Base-by-base conservation (phyloP, 495 filamentous ascomycete genomes). In the Penicillium daleae region DNA sequence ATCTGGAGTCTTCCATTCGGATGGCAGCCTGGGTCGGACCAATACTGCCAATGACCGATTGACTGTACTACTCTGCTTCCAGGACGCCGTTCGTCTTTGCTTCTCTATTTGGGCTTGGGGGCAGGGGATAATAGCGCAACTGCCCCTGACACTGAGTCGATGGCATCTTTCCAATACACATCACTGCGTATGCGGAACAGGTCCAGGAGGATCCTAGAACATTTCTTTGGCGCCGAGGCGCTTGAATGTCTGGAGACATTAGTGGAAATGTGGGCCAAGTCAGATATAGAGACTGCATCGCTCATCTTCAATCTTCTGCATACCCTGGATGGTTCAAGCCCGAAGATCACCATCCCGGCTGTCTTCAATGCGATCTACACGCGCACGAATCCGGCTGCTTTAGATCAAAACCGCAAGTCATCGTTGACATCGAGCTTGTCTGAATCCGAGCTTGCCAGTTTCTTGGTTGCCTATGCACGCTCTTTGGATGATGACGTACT, bases 401-500 rank as follows among this genome's bases (percentile, higher is more conserved):
- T 98, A 42, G 93, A 97, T 42, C 84, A 89, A 3, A 83, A 83
- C 24, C 84, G 92, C 56, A 92, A 93, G 78, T 97, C 93, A 19
- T 92, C 90, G 0, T 74, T 98, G 65, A 96, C 94, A 0, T 91
- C 92, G 9, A 89, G 88, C 60, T 74, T 98, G 6, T 85, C 87
- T 26, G 94, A 97, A 61, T 82, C 85, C 2, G 92, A 96, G 66
- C 78, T 98, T 17, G 91, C 93, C 9, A 85, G 88, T 21, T 99
- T 98, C 71, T 75, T 98, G 57, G 89, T 95, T 6, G 90, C 92
- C 51, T 99, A 98, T 71, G 89, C 92, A 2, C 84, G 86, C 24
- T 94, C 92, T 4, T 79, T 97, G 15, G 95, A 99, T 68, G 95
- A 99, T 66, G 95, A 99, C 80, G 90, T 95, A n/a, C 94, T 98